Conservation (phyloP, 1,139 yeast genomes). For the Diutina siamensis region DNA sequence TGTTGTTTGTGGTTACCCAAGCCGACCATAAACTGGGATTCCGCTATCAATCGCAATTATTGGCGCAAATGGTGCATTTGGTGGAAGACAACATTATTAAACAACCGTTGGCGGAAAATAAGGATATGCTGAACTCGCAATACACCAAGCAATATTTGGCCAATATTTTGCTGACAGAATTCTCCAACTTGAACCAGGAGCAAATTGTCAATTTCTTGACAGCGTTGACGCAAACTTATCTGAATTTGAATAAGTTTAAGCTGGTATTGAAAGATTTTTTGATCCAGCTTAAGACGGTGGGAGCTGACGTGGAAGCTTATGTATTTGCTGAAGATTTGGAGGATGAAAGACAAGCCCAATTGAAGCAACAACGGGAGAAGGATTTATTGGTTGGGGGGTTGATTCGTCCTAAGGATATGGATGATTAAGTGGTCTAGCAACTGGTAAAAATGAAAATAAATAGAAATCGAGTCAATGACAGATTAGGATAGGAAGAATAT, state of each 20-base stretch:
- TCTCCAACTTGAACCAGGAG: slow-evolving; percentile 77
- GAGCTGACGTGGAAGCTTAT: slow-evolving; percentile 90
- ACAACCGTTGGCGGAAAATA: slow-evolving; percentile 58
- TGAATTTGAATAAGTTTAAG: slow-evolving; percentile 66
- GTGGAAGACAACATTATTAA: slow-evolving; percentile 68
- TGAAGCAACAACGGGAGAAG: slow-evolving; percentile 59
- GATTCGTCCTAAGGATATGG: slow-evolving; percentile 93
- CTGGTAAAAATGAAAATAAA: no score
- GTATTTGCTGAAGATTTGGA: slow-evolving; percentile 92
- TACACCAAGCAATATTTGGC: slow-evolving; percentile 76
- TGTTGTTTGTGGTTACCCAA: slow-evolving; percentile 88
- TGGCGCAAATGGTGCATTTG: slow-evolving; percentile 74
- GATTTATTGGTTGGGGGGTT: slow-evolving; percentile 89
- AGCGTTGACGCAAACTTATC: slow-evolving; percentile 64
- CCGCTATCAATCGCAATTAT: slow-evolving; percentile 72
- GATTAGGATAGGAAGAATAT: no score
- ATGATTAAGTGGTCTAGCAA: slow-evolving; percentile 33
- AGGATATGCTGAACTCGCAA: slow-evolving; percentile 71
- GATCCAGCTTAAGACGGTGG: slow-evolving; percentile 90
- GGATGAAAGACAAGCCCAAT: slow-evolving; percentile 58
- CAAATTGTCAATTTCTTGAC: slow-evolving; percentile 75
- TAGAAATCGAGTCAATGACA: no score
- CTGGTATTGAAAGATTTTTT: slow-evolving; percentile 89
- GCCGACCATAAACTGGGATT: slow-evolving; percentile 98
- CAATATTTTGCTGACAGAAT: slow-evolving; percentile 72